Percentiles rank a stretch among this genome's conserved stretches.
These are phyloP conservation scores for Phanerochaete sordida DNA, from an alignment of 768 basidiomycete species.

Conservation along the genomic window DNA sequence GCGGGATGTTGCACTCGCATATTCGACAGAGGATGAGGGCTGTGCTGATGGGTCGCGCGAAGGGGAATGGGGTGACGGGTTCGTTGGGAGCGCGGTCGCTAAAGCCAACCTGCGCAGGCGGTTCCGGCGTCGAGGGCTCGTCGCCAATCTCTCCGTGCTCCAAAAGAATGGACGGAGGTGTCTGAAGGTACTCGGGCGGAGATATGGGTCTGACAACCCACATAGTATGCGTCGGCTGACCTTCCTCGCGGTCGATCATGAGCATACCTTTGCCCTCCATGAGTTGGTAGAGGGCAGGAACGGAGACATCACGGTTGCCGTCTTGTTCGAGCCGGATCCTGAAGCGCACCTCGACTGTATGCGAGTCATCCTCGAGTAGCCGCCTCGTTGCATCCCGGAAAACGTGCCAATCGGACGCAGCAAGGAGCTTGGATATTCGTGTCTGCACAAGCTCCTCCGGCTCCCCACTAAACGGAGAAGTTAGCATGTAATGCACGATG, in stretches of 20 bases:
- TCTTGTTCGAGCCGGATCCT: conserved; percentile 68
- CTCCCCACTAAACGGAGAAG: conserved; percentile 55
- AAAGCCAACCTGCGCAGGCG: conserved; percentile 34
- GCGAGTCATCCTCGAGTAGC: conserved; percentile 87
- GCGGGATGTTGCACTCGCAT: conserved; percentile 93
- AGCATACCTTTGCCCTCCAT: conserved; percentile 99
- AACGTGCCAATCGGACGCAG: conserved; percentile 73
- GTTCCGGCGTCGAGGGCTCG: conserved; percentile 30
- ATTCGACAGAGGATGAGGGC: conserved; percentile 93
- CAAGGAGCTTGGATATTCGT: conserved; percentile 78
- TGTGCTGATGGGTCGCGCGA: conserved; percentile 71
- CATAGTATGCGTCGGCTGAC: conserved; percentile 92
- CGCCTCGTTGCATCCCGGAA: conserved; percentile 85
- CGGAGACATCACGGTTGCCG: conserved; percentile 46
- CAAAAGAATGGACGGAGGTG: conserved; percentile 57
- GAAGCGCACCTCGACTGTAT: conserved; percentile 91
- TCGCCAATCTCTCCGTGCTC: conserved; percentile 42
- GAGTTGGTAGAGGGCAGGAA: conserved; percentile 60
- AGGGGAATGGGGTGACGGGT: conserved; percentile 69
- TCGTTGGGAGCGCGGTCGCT: conserved; percentile 20
- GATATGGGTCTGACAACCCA: conserved; percentile 91
- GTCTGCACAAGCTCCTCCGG: conserved; percentile 75
- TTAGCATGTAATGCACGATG: conserved; percentile 12
- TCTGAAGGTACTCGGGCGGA: conserved; percentile 63
- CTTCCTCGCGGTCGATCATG: conserved; percentile 89